Percentiles rank a stretch among this genome's conserved stretches.
These are phyloP conservation scores for Malassezia yamatoensis DNA, from an alignment of 1,284 basidiomycete species.

Conservation along the genomic window DNA sequence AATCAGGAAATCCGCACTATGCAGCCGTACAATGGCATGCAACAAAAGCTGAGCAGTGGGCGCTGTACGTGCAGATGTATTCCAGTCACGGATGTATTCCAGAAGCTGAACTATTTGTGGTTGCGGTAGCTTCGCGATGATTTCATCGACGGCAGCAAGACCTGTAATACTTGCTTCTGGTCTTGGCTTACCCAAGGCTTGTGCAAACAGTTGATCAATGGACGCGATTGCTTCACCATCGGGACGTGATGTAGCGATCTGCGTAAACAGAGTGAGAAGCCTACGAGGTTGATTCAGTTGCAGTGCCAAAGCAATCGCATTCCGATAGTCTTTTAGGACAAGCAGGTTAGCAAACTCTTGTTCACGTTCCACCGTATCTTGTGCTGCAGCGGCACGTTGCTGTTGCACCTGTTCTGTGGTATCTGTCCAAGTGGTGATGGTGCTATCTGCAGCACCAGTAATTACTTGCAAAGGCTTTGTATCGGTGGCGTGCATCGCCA, in stretches of 20 bases:
- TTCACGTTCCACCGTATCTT: constrained; percentile 54
- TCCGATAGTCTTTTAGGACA: constrained; percentile 73
- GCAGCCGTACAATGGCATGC: constrained; percentile 67
- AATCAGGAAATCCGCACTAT: constrained; percentile 63
- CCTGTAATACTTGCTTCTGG: constrained; percentile 34
- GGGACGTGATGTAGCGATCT: constrained; percentile 23
- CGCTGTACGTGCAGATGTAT: constrained; percentile 74
- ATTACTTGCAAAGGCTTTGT: constrained; percentile 52
- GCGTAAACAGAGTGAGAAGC: constrained; percentile 65
- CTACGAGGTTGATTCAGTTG: constrained; percentile 86
- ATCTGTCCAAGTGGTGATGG: constrained; percentile 88
- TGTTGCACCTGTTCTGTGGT: constrained; percentile 67
- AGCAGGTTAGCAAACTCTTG: constrained; percentile 91
- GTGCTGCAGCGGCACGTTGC: constrained; percentile 49
- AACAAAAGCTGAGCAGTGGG: constrained; percentile 76
- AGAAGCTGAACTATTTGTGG: constrained; percentile 71
- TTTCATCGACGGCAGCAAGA: constrained; percentile 49
- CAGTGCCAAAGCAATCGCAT: constrained; percentile 80
- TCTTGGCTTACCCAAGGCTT: constrained; percentile 12
- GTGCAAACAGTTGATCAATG: constrained; percentile 16
- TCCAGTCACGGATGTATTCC: constrained; percentile 81
- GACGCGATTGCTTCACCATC: constrained; percentile 20
- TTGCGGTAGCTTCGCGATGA: constrained; percentile 62
- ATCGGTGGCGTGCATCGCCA: constrained; percentile 56
- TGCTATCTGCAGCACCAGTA: constrained; percentile 86